phyloP scores from a whole-genome alignment of 1,139 yeast genomes.

The Spathaspora jeffriesii region DNA sequence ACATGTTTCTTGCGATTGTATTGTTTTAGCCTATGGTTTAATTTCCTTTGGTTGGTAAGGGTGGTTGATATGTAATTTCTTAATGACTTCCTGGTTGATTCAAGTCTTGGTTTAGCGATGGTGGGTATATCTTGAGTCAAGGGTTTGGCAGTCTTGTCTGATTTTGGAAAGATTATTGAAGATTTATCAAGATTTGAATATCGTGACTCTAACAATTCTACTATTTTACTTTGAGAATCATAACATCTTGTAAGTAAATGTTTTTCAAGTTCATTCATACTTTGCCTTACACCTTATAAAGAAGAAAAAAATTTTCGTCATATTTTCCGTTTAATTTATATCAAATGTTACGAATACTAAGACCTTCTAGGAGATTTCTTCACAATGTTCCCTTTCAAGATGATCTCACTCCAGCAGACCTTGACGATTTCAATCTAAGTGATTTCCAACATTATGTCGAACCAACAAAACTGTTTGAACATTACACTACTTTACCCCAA shows the following conservation, averaged over 20 bases:
- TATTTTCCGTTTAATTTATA: no score
- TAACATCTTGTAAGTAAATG: conserved; percentile 54
- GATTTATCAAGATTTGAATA: conserved; percentile 66
- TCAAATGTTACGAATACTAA: neutral
- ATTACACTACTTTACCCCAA: conserved; percentile 11
- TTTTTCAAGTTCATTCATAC: conserved; percentile 42
- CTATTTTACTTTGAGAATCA: conserved; percentile 38
- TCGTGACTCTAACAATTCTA: conserved; percentile 53
- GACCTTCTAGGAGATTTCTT: conserved; percentile 9
- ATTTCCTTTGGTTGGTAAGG: conserved; percentile 35
- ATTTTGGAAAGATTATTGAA: conserved; percentile 38
- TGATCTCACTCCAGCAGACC: conserved; percentile 33
- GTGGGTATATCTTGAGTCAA: neutral
- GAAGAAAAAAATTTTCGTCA: neutral
- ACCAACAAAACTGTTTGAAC: conserved; percentile 16
- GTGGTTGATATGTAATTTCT: conserved; percentile 41
- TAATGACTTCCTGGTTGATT: conserved; percentile 45
- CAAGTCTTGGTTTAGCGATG: conserved; percentile 18
- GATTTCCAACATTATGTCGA: conserved; percentile 44
- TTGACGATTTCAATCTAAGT: conserved; percentile 36
- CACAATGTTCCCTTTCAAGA: conserved; percentile 39
- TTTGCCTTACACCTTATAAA: neutral
- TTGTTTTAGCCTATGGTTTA: conserved; percentile 32
- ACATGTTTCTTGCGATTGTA: conserved; percentile 19
- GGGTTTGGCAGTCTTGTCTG: conserved; percentile 1